phyloP scores from a whole-genome alignment of 495 filamentous ascomycete genomes.

The Penicillium cataractarum region DNA sequence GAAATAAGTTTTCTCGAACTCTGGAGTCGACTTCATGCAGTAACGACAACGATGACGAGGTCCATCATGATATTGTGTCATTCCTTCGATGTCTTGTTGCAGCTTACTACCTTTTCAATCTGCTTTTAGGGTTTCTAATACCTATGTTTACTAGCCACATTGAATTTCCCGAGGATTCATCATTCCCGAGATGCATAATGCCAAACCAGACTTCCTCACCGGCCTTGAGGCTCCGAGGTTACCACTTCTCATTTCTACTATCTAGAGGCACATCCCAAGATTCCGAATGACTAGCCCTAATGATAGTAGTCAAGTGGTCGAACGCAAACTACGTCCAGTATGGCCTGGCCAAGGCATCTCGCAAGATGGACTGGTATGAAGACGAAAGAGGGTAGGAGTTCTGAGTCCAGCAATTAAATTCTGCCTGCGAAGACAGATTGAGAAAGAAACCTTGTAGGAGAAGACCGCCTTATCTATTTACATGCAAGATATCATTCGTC shows the following conservation, averaged over 20 bases:
- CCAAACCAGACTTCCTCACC: no score
- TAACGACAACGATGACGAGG: no score
- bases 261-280: not conserved
- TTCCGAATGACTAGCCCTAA: not conserved
- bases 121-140: no score
- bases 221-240: no score
- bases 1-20: not conserved
- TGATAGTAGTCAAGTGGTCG: not conserved
- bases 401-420: not conserved
- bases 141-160: no score
- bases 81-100: no score
- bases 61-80: no score
- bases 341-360: not conserved
- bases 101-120: no score
- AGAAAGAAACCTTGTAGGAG: not conserved
- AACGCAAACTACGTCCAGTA: not conserved
- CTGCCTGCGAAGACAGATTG: not conserved
- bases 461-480: constrained; percentile 28
- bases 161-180: no score
- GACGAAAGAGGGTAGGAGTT: not conserved
- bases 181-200: no score
- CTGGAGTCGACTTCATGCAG: no score
- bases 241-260: not conserved
- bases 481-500: constrained; percentile 27
- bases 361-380: not conserved